Evolutionary conservation across 2,329 filamentous ascomycete species (phyloP).

Genomic region (Arthroderma sp.): DNA sequence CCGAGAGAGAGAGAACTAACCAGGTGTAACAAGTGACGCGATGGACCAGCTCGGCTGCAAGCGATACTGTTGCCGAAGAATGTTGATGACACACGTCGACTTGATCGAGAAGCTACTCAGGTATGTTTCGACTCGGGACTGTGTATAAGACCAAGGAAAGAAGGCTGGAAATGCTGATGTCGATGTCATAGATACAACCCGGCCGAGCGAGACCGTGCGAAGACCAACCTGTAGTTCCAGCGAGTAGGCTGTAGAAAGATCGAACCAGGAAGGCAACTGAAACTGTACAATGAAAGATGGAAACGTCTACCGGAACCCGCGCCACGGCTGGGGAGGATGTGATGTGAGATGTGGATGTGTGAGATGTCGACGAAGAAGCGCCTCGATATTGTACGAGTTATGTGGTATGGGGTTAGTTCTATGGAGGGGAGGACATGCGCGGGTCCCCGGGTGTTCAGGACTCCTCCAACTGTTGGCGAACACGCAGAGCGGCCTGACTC

Average conservation of each 20-base stretch:
- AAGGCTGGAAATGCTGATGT: constrained; percentile 16
- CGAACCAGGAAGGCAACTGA: background rate
- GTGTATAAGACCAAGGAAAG: constrained; percentile 11
- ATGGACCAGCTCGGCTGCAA: constrained; percentile 91
- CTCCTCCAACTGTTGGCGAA: background rate
- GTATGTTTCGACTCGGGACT: constrained; percentile 36
- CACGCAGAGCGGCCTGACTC: background rate
- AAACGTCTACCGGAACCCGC: background rate
- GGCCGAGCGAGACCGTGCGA: constrained; percentile 37
- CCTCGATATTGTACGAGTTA: background rate
- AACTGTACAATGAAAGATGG: background rate
- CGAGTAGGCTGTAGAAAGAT: background rate
- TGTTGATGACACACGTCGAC: constrained; percentile 99
- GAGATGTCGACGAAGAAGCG: too few relatives aligned
- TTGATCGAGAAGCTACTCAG: constrained; percentile 96
- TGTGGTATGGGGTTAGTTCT: background rate
- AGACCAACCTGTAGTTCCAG: constrained; percentile 21
- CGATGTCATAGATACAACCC: constrained; percentile 36
- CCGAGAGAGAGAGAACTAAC: background rate
- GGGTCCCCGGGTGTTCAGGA: background rate
- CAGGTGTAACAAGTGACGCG: constrained; percentile 55
- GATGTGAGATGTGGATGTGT: too few relatives aligned
- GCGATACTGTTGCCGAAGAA: constrained; percentile 95
- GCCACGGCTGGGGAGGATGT: background rate
- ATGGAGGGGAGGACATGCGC: background rate